Percentiles rank a stretch among this genome's conserved stretches.
Conservation (phyloP, 148 eudicot genomes). For the Nepenthes mirabilis region DNA sequence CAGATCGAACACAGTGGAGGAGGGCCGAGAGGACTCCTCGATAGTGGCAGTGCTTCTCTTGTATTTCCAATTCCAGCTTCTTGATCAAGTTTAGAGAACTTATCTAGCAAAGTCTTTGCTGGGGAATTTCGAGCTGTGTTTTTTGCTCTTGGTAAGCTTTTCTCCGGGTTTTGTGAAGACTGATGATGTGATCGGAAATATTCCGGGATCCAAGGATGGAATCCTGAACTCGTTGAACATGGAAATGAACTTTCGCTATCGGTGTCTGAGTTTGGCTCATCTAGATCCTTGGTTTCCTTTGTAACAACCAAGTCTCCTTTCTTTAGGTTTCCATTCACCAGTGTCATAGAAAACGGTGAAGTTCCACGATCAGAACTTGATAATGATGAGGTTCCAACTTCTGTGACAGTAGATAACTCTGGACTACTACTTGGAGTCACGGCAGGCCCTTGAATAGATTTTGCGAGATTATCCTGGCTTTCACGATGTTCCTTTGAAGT, state of each 20-base stretch:
- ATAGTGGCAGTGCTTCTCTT: constrained; percentile 64
- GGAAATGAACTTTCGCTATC: constrained; percentile 53
- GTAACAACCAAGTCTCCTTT: constrained; percentile 26
- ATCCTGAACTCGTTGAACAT: constrained; percentile 61
- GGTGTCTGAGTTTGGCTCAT: constrained; percentile 49
- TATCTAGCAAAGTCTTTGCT: constrained; percentile 30
- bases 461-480: constrained; percentile 13
- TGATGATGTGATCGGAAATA: constrained; percentile 28
- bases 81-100: constrained; percentile 36
- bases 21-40: constrained; percentile 63
- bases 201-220: constrained; percentile 74
- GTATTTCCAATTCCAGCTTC: constrained; percentile 48
- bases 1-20: constrained; percentile 83
- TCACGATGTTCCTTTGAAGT: constrained; percentile 15
- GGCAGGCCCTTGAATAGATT: constrained; percentile 48
- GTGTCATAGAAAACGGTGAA: constrained; percentile 52
- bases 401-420: constrained; percentile 72
- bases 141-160: constrained; percentile 17
- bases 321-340: constrained; percentile 24
- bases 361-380: constrained; percentile 80
- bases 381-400: constrained; percentile 85
- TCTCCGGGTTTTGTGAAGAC: constrained; percentile 23
- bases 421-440: constrained; percentile 93
- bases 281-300: constrained; percentile 27
- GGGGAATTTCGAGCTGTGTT: constrained; percentile 18